Base-by-base conservation (phyloP, 1,284 basidiomycete genomes). In the Naganishia albida region DNA sequence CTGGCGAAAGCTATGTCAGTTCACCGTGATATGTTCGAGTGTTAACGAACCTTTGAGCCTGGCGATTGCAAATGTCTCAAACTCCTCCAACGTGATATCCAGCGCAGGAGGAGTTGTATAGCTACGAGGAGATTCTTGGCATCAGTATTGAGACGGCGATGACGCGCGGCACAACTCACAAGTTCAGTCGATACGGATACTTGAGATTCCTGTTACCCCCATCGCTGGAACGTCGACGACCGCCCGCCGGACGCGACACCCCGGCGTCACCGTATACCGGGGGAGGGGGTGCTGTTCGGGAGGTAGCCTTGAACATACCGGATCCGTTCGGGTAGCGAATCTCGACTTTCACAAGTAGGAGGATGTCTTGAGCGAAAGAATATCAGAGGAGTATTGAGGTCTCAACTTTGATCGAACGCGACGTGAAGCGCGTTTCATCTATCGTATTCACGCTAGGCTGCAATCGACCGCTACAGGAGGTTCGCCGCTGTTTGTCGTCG, bases 1-100 rank as follows among this genome's bases (percentile, higher is more conserved):
- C 86, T 75, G n/a, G 20, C 16, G 0, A 34, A 18, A 2, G 2
- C 7, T 3, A 38, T 23, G 34, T 53, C 18, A 53, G 51, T 16
- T 3, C 20, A 40, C 8, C 12, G 30, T 38, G 34, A 16, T 48
- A 49, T 4, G 53, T 26, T 44, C 42, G 16, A 18, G n/a, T 20
- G 13, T 7, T 34, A 16, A 59, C 71, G 57, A 20, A 80, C 80
- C 73, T 60, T 89, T 87, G 44, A 99, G 83, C 34, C 96, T 84
- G 70, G 95, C 87, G 25, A 99, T 84, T 0, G 95, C 96, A 77
- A 86, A 92, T 2, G 84, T 87, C 79, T 99, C 96, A 72, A 99
- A 99, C 70, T 98, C 91, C 75, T 99, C 96, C 23, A 99, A 84
- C 1, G 93, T 95, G 34, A 99, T 88, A 72, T 99, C 94, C 42